Percentiles rank a stretch among this genome's conserved stretches.
Conservation (phyloP, 139 green algal species). For the Micractinium sp. region DNA sequence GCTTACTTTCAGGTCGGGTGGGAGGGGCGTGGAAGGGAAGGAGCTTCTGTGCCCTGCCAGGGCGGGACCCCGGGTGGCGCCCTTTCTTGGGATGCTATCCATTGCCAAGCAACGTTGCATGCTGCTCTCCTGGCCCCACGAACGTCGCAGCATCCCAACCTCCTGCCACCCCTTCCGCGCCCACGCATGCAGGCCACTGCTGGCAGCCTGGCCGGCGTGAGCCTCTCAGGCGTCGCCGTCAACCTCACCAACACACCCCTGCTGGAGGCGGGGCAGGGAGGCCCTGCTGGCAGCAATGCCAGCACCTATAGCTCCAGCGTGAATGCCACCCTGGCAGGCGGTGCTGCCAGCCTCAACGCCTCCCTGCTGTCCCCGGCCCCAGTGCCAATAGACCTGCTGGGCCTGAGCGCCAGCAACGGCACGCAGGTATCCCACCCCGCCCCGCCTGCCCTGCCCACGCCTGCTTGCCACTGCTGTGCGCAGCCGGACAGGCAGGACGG, state of each 20-base stretch:
- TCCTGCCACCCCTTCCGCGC: neutral
- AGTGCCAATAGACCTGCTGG: neutral
- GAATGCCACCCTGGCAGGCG: neutral
- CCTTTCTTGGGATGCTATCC: neutral
- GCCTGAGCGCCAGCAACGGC: neutral
- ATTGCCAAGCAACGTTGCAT: neutral
- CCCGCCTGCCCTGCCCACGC: too few species aligned
- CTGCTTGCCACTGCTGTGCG: neutral
- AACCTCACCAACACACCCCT: neutral
- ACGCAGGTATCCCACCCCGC: neutral
- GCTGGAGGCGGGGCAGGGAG: neutral
- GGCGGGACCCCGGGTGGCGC: too few species aligned
- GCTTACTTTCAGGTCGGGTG: too few species aligned
- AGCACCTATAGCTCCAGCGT: neutral
- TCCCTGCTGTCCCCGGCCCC: neutral
- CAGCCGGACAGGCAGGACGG: neutral
- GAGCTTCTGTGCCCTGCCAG: too few species aligned
- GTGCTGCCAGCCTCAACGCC: neutral
- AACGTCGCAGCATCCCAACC: neutral
- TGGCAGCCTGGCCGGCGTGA: neutral
- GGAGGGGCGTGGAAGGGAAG: too few species aligned
- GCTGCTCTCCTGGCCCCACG: neutral
- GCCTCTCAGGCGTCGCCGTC: neutral
- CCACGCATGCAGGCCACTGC: neutral
- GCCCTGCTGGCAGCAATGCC: neutral